These are phyloP conservation scores for Hypomontagnella submonticulosa DNA, from an alignment of 495 filamentous ascomycete species.

Conservation along the genomic window DNA sequence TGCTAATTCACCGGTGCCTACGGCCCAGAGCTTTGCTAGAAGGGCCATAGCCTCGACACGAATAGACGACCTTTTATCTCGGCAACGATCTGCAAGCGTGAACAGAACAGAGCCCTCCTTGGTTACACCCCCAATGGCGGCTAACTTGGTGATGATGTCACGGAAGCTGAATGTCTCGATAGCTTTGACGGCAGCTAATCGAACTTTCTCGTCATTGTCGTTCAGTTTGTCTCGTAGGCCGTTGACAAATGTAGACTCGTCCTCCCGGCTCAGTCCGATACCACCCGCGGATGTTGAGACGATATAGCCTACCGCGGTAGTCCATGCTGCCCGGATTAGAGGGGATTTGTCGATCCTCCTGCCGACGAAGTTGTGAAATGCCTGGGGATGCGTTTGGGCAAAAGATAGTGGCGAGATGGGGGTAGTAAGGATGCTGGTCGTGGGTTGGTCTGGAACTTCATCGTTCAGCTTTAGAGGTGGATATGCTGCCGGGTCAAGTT, in stretches of 20 bases:
- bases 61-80: conserved; percentile 84
- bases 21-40: conserved; percentile 88
- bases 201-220: conserved; percentile 90
- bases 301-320: conserved; percentile 84
- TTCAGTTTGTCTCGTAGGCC: conserved; percentile 81
- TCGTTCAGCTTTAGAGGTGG: conserved; percentile 76
- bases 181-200: conserved; percentile 84
- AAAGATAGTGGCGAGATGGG: conserved; percentile 87
- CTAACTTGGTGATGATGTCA: conserved; percentile 83
- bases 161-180: conserved; percentile 80
- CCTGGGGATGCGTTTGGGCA: conserved; percentile 76
- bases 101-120: conserved; percentile 76
- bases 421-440: conserved; percentile 73
- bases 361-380: conserved; percentile 83
- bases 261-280: conserved; percentile 79
- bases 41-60: conserved; percentile 87
- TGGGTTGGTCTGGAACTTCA: conserved; percentile 58
- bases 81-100: conserved; percentile 85
- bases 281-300: conserved; percentile 83
- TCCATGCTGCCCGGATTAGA: conserved; percentile 85
- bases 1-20: conserved; percentile 86
- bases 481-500: conserved; percentile 81
- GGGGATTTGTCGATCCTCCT: conserved; percentile 86
- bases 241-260: conserved; percentile 77
- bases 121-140: conserved; percentile 74